Base-by-base conservation (phyloP, 352 stramenopile species). In the Globisporangium recalcitrans region DNA sequence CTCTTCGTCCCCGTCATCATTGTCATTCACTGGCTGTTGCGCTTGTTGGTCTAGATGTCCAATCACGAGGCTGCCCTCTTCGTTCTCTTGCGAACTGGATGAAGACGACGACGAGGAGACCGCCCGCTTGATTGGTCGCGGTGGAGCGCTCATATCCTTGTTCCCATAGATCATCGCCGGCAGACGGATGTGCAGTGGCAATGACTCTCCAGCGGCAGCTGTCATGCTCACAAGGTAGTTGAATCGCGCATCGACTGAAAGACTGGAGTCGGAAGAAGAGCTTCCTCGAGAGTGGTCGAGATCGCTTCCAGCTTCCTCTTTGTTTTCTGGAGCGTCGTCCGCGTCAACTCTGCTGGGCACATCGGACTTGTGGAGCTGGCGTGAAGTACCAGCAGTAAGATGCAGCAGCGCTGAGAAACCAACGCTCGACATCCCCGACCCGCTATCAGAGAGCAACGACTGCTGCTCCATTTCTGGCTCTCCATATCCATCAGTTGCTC, bases 181-280 rank as follows among this genome's bases (percentile, higher is more conserved):
- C 0, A 87, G 58, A 7, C 74, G 73, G 19, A 87, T 53, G 58
- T 84, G 68, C 24, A 88, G 48, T 10, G 79, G 74, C 40, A 88
- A 47, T 4, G 76, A 66, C 31, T 77, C 72, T 7, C 60, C 70
- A 4, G 73, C 72, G 5, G 70, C 63, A 3, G 73, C 70, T 1
- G 69, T 80, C 75, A 83, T 84, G 42, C 74, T 78, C 7, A 73
- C 65, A 46, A 88, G 59, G 40, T 85, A 80, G 24, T 79, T 70
- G 29, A 88, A 72, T 16, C 68, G 68, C 21, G 65, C 60, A 40
- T 85, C 71, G 38, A 78, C 70, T 10, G 79, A 87, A 21, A 73
- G 49, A 8, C 69, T 83, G 1, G 75, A 91, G 44, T 67, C 74
- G 7, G 76, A 82, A 21, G 71, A 73, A 11, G 34, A 52, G 36